Evolutionary conservation across 768 basidiomycete species (phyloP), one percentile per base, ranked within the genome.

Genomic region (Suillus hirtellus): DNA sequence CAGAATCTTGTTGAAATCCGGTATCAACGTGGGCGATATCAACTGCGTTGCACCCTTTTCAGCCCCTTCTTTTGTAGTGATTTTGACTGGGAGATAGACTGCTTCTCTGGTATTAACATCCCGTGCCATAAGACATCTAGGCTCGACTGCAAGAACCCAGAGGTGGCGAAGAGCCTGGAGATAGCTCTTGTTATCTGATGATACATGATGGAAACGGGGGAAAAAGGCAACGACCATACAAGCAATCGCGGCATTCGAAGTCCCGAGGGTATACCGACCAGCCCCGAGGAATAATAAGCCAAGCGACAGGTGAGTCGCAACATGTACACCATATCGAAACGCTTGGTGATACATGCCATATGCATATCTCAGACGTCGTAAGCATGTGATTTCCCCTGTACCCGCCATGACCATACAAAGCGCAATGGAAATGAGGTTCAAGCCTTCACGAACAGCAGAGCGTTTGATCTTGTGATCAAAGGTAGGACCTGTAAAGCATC

Each of bases 331-430:
- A 69, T 96, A 99, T 66, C 89, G 86, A 80, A 89, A 86, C 17
- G 82, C 81, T 52, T 86, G 85, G 66, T 85, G 84, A 70, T 89
- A 88, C 83, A 94, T 89, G 31, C 95, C 96, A 70, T 94, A 98
- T 9, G 92, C 88, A 73, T 93, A 90, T 21, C 97, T 86, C 14
- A 99, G 82, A 24, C 95, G 85, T 21, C 93, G 86, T 19, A 99
- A 80, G 67, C 92, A 93, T 61, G 89, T 90, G 58, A 98, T 86
- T 74, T 99, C 95, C 4, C 97, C 97, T 0, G 95, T 96, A 11
- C 97, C 97, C 2, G 96, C 95, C 93, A 99, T 96, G 49, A 99
- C 90, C 84, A 96, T 90, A 71, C 92, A 88, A 38, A 97, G 77
- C 1, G 95, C 82, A 42, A 97, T 82, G 0, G 93, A 90, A 61